Conservation (phyloP, 2,329 filamentous ascomycete genomes). For the Ascochyta koolunga region DNA sequence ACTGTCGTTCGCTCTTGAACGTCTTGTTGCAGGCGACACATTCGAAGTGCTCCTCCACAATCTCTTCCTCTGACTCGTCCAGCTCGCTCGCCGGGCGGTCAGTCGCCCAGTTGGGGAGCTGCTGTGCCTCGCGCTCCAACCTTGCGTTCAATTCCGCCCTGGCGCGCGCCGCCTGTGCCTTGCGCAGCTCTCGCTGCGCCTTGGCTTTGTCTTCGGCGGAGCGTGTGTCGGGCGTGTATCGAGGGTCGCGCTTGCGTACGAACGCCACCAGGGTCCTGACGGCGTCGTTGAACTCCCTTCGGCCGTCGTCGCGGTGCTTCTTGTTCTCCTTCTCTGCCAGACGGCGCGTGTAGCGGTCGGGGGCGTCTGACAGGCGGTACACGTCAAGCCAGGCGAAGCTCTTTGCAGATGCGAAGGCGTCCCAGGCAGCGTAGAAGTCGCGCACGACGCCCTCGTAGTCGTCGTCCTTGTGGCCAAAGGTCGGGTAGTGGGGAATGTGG, state of each 20-base stretch:
- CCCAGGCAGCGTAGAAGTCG: conserved; percentile 82
- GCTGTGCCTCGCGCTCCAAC: conserved; percentile 66
- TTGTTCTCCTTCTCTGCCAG: conserved; percentile 96
- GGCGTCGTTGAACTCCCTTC: conserved; percentile 89
- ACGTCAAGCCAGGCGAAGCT: conserved; percentile 88
- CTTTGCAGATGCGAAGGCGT: conserved; percentile 81
- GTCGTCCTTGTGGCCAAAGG: conserved; percentile 80
- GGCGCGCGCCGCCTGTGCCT: conserved; percentile 82
- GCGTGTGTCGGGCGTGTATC: conserved; percentile 78
- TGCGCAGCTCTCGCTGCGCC: conserved; percentile 75
- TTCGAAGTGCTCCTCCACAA: conserved; percentile 61
- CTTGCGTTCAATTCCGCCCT: conserved; percentile 81
- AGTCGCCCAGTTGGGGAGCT: conserved; percentile 77
- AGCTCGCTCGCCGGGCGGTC: conserved; percentile 62
- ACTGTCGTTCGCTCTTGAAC: conserved; percentile 92
- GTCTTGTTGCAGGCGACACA: conserved; percentile 68
- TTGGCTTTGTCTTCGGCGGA: conserved; percentile 82
- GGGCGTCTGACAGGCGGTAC: conserved; percentile 82
- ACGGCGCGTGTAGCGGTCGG: conserved; percentile 80
- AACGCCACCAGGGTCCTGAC: conserved; percentile 86
- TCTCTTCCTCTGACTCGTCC: conserved; percentile 60
- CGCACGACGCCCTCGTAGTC: conserved; percentile 77
- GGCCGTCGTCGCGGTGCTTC: conserved; percentile 78
- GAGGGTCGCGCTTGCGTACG: conserved; percentile 87
- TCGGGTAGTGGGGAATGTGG: conserved; percentile 71